phyloP scores from a whole-genome alignment of 768 basidiomycete genomes.

The Suillus luteus region DNA sequence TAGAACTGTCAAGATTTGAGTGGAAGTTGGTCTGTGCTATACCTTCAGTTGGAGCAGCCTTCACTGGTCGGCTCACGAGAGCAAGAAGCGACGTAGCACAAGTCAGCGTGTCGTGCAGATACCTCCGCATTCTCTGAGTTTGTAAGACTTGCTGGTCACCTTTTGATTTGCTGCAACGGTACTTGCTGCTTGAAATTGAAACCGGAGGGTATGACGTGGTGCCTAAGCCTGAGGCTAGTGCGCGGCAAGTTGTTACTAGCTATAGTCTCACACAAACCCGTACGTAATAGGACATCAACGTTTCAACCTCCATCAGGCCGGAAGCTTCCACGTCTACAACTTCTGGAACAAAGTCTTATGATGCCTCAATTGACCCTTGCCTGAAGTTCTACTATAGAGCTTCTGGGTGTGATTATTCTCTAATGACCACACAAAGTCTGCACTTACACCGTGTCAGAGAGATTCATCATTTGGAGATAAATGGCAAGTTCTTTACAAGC shows the following conservation, averaged over 20 bases:
- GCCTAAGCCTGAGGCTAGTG: not conserved
- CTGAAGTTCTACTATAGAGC: no score
- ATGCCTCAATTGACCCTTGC: no score
- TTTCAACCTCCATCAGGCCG: not conserved
- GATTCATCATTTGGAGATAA: not conserved
- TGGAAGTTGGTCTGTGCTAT: not conserved
- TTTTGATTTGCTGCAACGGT: no score
- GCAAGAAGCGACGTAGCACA: not conserved
- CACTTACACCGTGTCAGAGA: not conserved
- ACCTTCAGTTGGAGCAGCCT: conserved; percentile 9
- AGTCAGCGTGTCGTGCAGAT: not conserved
- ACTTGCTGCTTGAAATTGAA: not conserved
- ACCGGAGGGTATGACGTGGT: not conserved
- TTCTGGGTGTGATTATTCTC: not conserved
- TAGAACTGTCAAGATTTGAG: conserved; percentile 5
- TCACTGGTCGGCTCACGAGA: conserved; percentile 3
- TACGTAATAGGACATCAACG: not conserved
- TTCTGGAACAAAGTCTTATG: not conserved
- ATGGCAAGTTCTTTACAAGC: not conserved
- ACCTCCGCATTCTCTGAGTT: not conserved
- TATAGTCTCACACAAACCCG: not conserved
- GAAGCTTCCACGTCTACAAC: not conserved
- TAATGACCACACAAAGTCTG: not conserved
- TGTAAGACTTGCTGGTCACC: not conserved
- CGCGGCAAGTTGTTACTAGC: no score